A percentile compares a stretch with the other conserved stretches of the same genome.
Conservation (phyloP, 164 flowering plant species). For the Stephania japonica region DNA sequence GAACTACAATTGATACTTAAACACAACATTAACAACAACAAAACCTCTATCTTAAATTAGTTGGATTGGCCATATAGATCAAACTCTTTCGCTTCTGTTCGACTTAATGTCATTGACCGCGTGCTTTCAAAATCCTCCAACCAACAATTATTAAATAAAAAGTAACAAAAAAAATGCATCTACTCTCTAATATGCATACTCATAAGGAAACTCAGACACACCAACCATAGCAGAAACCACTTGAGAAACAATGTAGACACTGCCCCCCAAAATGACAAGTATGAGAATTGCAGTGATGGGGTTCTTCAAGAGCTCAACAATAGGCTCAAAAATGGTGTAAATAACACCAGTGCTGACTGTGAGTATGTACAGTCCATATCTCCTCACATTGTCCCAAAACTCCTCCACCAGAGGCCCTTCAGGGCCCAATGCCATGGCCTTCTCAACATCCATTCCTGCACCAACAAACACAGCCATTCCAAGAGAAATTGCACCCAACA, state of each 20-base stretch:
- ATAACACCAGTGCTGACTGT: constrained; percentile 87
- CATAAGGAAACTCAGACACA: constrained; percentile 61
- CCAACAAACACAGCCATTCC: constrained; percentile 41
- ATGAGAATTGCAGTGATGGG: constrained; percentile 76
- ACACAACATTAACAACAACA: no score
- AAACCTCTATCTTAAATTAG: no score
- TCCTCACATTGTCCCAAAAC: constrained; percentile 89
- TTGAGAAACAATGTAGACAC: constrained; percentile 55
- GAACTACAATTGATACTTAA: no score
- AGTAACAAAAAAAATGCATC: neutral
- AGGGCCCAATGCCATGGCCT: constrained; percentile 79
- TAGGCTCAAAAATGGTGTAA: constrained; percentile 60
- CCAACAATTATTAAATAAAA: no score
- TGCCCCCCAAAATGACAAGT: constrained; percentile 48
- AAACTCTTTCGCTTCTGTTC: no score
- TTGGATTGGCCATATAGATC: no score
- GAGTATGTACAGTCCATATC: constrained; percentile 66
- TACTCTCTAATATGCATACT: constrained; percentile 45
- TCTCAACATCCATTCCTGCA: constrained; percentile 41
- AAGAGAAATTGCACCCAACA: constrained; percentile 47
- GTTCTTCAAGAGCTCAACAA: constrained; percentile 65
- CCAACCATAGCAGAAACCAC: constrained; percentile 81
- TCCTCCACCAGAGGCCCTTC: constrained; percentile 92
- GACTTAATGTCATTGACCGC: no score
- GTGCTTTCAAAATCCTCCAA: no score